Evolutionary conservation across 805 yeast species (phyloP).

Genomic region (Lipomyces sp.): DNA sequence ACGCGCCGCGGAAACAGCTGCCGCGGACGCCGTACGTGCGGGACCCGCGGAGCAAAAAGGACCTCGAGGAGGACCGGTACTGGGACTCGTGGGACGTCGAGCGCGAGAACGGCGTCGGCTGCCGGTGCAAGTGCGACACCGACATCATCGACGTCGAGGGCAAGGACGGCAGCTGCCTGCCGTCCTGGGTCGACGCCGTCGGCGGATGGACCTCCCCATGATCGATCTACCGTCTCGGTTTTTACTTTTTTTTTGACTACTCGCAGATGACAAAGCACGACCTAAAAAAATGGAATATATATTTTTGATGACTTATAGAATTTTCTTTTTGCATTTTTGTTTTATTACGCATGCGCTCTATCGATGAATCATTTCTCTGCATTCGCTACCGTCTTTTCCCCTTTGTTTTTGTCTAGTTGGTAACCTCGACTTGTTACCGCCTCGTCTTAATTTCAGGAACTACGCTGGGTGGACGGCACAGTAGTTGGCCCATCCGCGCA

Average conservation of each 20-base stretch:
- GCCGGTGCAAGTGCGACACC: conserved; percentile 78
- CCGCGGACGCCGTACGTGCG: conserved; percentile 38
- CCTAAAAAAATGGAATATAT: not conserved
- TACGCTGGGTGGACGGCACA: no score
- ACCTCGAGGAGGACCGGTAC: conserved; percentile 39
- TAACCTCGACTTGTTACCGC: no score
- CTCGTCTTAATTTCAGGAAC: no score
- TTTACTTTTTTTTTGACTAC: no score
- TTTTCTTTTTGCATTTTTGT: not conserved
- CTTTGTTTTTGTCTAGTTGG: not conserved
- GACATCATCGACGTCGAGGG: conserved; percentile 38
- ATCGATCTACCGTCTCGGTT: no score
- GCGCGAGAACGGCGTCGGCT: conserved; percentile 60
- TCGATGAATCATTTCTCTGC: no score
- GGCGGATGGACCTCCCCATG: conserved; percentile 35
- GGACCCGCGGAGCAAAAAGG: conserved; percentile 39
- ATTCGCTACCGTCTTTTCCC: not conserved
- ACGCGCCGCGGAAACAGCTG: conserved; percentile 52
- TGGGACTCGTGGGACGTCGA: conserved; percentile 43
- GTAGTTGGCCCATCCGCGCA: no score
- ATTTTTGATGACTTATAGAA: not conserved
- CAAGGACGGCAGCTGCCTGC: conserved; percentile 37
- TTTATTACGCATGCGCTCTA: no score
- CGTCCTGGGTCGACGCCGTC: conserved; percentile 36
- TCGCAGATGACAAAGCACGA: not conserved